These are phyloP conservation scores for Myriosclerotinia duriaeana DNA, from an alignment of 2,329 filamentous ascomycete species.

Conservation along the genomic window DNA sequence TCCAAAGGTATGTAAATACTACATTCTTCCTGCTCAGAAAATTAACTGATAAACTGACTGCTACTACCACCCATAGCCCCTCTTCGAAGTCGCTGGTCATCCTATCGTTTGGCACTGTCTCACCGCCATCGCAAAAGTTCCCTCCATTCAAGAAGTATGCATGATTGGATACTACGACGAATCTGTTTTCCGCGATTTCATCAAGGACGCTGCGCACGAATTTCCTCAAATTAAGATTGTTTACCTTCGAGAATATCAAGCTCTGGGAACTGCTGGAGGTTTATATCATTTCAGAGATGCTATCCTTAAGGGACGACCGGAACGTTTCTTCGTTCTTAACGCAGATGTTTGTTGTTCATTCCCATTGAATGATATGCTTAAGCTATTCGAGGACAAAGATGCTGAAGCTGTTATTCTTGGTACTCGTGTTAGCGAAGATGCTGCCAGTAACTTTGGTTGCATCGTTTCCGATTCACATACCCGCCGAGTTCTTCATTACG, in stretches of 20 bases:
- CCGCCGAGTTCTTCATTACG: slow-evolving; percentile 95
- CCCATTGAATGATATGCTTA: slow-evolving; percentile 92
- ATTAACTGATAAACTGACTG: background rate
- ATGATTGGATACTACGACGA: slow-evolving; percentile 99
- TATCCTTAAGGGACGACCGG: slow-evolving; percentile 91
- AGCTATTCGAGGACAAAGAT: slow-evolving; percentile 89
- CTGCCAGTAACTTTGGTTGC: slow-evolving; percentile 94
- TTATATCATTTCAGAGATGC: slow-evolving; percentile 99
- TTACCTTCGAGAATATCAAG: slow-evolving; percentile 96
- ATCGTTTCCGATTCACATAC: slow-evolving; percentile 93
- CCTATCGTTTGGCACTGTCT: slow-evolving; percentile 98
- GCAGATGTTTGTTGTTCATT: slow-evolving; percentile 99
- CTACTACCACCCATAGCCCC: slow-evolving; percentile 58
- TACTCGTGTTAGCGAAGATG: slow-evolving; percentile 85
- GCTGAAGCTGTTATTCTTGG: slow-evolving; percentile 96
- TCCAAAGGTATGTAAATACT: slow-evolving; percentile 67
- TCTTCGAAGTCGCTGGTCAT: slow-evolving; percentile 97
- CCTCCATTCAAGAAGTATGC: slow-evolving; percentile 92
- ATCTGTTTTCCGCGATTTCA: slow-evolving; percentile 94
- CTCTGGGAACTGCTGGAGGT: slow-evolving; percentile 90
- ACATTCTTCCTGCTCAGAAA: slow-evolving; percentile 16
- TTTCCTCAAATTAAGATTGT: slow-evolving; percentile 88
- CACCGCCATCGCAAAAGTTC: slow-evolving; percentile 84
- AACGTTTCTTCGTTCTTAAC: slow-evolving; percentile 96
- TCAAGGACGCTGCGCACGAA: slow-evolving; percentile 81